Evolutionary conservation across 2,329 filamentous ascomycete genomes (phyloP).

Genomic region (Apiospora arundinis): DNA sequence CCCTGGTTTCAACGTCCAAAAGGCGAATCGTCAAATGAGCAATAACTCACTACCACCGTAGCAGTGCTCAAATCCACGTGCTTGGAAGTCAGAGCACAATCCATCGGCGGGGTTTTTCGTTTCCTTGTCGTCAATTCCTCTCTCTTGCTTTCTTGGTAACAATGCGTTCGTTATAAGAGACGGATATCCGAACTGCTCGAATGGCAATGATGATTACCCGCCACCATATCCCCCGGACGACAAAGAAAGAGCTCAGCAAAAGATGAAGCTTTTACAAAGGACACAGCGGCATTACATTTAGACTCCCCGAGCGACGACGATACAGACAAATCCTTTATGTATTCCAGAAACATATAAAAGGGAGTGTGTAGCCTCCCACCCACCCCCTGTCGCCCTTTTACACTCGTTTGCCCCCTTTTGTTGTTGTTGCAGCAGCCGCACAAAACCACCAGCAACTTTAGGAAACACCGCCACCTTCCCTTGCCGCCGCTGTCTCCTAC

Average conservation of each 20-base stretch:
- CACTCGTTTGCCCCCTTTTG: background rate
- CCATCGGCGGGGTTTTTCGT: background rate
- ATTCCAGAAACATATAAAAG: background rate
- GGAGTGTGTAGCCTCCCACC: background rate
- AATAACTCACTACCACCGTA: background rate
- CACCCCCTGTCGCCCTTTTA: background rate
- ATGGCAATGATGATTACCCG: background rate
- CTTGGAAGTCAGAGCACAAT: background rate
- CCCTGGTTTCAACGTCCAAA: background rate
- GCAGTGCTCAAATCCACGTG: background rate
- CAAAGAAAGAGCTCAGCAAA: background rate
- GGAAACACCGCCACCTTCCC: background rate
- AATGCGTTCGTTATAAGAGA: constrained; percentile 7
- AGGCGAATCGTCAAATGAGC: background rate
- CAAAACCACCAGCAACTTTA: background rate
- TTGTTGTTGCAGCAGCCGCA: background rate
- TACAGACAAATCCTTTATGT: background rate
- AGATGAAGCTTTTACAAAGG: background rate
- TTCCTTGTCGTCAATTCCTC: no score
- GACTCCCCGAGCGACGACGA: background rate
- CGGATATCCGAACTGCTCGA: background rate
- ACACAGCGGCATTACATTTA: background rate
- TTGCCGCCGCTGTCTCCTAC: background rate
- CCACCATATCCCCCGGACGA: background rate
- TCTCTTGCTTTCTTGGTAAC: background rate